Conservation (phyloP, 192 early-diverging fungal genomes). For the Podila verticillata region DNA sequence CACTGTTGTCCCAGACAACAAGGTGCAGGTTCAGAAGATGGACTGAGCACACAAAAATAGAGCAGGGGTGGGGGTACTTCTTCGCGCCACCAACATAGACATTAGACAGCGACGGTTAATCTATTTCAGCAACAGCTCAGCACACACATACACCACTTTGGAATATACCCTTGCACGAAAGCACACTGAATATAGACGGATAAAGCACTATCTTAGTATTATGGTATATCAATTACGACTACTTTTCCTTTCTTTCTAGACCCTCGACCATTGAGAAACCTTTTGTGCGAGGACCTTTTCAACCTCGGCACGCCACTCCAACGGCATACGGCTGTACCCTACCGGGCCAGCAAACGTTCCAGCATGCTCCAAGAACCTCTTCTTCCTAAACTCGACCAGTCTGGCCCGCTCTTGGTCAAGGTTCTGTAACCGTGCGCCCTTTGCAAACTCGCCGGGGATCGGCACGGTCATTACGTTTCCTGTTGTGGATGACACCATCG, state of each 20-base stretch:
- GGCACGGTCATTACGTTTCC: background rate
- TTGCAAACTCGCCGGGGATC: background rate
- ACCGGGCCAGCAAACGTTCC: background rate
- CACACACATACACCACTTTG: too few relatives aligned
- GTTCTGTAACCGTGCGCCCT: background rate
- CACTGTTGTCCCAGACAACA: background rate
- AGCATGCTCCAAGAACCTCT: background rate
- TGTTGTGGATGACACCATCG: background rate
- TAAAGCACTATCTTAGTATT: background rate
- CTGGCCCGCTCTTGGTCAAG: background rate
- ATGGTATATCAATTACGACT: background rate
- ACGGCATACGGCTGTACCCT: background rate
- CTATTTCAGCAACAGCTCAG: too few relatives aligned
- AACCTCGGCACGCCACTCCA: background rate
- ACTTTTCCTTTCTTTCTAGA: background rate
- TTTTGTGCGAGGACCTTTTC: constrained; percentile 2
- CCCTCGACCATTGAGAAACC: background rate
- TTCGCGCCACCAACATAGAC: too few relatives aligned
- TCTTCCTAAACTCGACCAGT: background rate
- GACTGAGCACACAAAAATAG: background rate
- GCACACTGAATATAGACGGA: too few relatives aligned
- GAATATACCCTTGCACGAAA: too few relatives aligned
- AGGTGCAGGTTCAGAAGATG: background rate
- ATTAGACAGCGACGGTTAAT: too few relatives aligned
- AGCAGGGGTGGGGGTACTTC: too few relatives aligned